Percentiles rank a stretch among this genome's conserved stretches.
phyloP scores from a whole-genome alignment of 2,329 filamentous ascomycete genomes.

The Pleoardoris graminearum region DNA sequence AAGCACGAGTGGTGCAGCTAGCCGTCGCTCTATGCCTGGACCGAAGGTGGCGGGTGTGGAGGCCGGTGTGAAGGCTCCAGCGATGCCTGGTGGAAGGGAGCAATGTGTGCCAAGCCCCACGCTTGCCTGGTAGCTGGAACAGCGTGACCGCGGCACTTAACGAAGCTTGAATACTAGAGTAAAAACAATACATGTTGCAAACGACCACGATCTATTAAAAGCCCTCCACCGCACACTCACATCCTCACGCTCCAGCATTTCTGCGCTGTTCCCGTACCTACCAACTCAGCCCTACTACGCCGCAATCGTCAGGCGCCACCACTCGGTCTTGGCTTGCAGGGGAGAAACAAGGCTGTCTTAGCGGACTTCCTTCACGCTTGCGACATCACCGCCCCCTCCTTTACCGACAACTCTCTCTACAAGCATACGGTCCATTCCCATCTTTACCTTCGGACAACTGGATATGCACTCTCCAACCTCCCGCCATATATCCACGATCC shows the following conservation, averaged over 20 bases:
- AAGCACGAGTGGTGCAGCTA: neutral
- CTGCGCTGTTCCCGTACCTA: slow-evolving; percentile 5
- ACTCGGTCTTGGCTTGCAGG: slow-evolving; percentile 1
- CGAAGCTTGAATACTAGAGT: neutral
- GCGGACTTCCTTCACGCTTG: slow-evolving; percentile 4
- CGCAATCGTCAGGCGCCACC: slow-evolving; percentile 23
- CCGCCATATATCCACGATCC: slow-evolving; percentile 24
- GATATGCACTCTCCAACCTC: slow-evolving; percentile 42
- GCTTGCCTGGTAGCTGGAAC: neutral
- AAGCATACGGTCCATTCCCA: slow-evolving; percentile 24
- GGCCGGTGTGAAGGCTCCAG: slow-evolving; percentile 1
- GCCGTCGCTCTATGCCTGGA: neutral
- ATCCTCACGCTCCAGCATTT: neutral
- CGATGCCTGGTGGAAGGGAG: neutral
- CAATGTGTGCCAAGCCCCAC: slow-evolving; percentile 2
- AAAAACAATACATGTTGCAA: neutral
- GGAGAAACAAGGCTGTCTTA: slow-evolving; percentile 5
- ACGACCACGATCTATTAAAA: neutral
- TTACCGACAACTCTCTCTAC: slow-evolving; percentile 16
- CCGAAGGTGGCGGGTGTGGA: neutral
- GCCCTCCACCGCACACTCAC: neutral
- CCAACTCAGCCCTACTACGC: slow-evolving; percentile 23
- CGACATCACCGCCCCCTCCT: slow-evolving; percentile 18
- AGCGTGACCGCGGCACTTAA: too few species aligned
- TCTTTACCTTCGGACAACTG: slow-evolving; percentile 30